These are phyloP conservation scores for Pyrenochaeta sp. DNA, from an alignment of 2,329 filamentous ascomycete genomes.

Conservation along the genomic window DNA sequence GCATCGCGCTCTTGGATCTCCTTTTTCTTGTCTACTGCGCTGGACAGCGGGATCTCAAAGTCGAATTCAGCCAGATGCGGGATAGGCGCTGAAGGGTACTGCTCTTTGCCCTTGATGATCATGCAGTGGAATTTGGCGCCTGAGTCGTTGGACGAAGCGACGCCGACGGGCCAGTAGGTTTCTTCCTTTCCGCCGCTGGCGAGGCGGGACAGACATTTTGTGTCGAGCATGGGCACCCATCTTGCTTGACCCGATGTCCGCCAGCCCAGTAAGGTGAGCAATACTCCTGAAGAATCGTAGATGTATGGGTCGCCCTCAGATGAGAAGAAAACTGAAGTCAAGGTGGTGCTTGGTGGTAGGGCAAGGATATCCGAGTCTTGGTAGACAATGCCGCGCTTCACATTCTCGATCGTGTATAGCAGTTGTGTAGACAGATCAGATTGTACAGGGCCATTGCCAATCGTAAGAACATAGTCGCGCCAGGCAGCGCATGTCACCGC, in stretches of 20 bases:
- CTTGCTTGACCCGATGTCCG: conserved; percentile 81
- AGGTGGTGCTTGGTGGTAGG: conserved; percentile 73
- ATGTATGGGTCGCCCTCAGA: conserved; percentile 95
- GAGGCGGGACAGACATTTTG: conserved; percentile 80
- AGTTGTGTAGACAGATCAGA: conserved; percentile 80
- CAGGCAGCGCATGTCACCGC: conserved; percentile 93
- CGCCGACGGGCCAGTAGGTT: conserved; percentile 92
- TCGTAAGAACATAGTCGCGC: conserved; percentile 94
- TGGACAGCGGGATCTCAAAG: conserved; percentile 81
- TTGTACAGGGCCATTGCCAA: conserved; percentile 88
- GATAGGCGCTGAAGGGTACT: conserved; percentile 86
- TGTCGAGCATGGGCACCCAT: conserved; percentile 94
- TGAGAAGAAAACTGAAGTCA: conserved; percentile 90
- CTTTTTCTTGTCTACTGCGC: conserved; percentile 51
- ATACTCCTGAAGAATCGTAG: conserved; percentile 89
- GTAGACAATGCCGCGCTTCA: conserved; percentile 91
- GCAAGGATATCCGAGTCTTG: conserved; percentile 94
- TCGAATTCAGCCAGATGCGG: conserved; percentile 90
- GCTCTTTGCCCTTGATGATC: conserved; percentile 94
- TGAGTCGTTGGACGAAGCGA: conserved; percentile 85
- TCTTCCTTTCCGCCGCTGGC: conserved; percentile 86
- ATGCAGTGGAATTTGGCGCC: conserved; percentile 96
- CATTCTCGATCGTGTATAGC: conserved; percentile 91
- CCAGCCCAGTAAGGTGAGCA: conserved; percentile 91
- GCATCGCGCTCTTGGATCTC: conserved; percentile 32